phyloP scores from a whole-genome alignment of 129 eudicot genomes.

The Saussurea involucrata region DNA sequence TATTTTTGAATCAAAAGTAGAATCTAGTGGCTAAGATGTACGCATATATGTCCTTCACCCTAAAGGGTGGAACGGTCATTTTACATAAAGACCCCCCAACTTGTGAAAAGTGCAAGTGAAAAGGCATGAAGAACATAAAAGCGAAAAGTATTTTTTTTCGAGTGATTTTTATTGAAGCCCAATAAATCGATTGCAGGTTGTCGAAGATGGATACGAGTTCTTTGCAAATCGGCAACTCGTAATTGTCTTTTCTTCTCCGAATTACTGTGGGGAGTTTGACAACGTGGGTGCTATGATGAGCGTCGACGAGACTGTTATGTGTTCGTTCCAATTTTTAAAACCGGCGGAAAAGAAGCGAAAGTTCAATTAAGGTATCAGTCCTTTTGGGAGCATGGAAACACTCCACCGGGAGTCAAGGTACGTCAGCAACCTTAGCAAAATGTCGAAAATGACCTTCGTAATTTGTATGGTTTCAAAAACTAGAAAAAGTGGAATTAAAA shows the following conservation, averaged over 20 bases:
- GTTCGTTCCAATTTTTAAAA: constrained; percentile 55
- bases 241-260: constrained; percentile 46
- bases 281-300: constrained; percentile 64
- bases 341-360: constrained; percentile 59
- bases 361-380: constrained; percentile 29
- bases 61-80: not conserved
- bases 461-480: no score
- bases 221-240: constrained; percentile 49
- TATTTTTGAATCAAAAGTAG: not conserved
- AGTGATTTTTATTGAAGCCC: not conserved
- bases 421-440: constrained; percentile 4
- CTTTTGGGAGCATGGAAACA: constrained; percentile 46
- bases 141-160: not conserved
- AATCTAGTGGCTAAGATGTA: not conserved
- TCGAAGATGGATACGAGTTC: constrained; percentile 51
- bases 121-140: no score
- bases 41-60: not conserved
- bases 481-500: no score
- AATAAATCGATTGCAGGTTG: constrained; percentile 27
- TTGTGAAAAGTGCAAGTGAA: no score
- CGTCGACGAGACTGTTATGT: constrained; percentile 56
- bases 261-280: constrained; percentile 51
- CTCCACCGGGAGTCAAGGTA: constrained; percentile 35
- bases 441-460: not conserved
- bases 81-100: not conserved